phyloP scores from a whole-genome alignment of 116 monocot genomes.

The Trichopus zeylanicus region DNA sequence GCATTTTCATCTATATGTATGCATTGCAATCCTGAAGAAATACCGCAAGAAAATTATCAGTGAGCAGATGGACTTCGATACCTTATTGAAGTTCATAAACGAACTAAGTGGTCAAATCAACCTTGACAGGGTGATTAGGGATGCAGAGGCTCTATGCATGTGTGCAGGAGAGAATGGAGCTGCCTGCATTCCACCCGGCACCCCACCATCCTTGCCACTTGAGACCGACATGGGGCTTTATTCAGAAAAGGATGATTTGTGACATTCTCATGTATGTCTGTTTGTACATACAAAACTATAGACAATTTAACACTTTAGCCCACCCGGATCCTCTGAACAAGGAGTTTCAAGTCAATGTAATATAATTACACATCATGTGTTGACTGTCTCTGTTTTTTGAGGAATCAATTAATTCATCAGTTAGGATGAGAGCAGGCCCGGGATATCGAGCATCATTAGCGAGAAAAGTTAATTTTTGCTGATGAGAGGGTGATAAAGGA shows the following conservation, averaged over 20 bases:
- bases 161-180: slow-evolving; percentile 79
- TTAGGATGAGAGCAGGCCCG: too few relatives aligned
- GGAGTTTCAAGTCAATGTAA: too few relatives aligned
- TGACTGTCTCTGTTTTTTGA: too few relatives aligned
- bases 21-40: slow-evolving; percentile 77
- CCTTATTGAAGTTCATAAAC: slow-evolving; percentile 88
- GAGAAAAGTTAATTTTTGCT: too few relatives aligned
- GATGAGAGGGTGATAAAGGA: slow-evolving; percentile 47
- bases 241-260: slow-evolving; percentile 32
- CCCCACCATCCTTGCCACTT: slow-evolving; percentile 75
- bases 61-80: slow-evolving; percentile 93
- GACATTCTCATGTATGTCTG: neutral
- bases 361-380: too few relatives aligned
- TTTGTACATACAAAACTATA: too few relatives aligned
- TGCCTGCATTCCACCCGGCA: slow-evolving; percentile 89
- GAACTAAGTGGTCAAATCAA: slow-evolving; percentile 76
- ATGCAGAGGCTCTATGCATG: slow-evolving; percentile 74
- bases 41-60: slow-evolving; percentile 52
- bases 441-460: too few relatives aligned
- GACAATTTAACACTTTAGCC: too few relatives aligned
- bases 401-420: too few relatives aligned
- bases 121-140: slow-evolving; percentile 52
- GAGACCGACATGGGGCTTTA: slow-evolving; percentile 26
- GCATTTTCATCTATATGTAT: slow-evolving; percentile 88
- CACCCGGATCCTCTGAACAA: too few relatives aligned